Evolutionary conservation across 2,329 filamentous ascomycete genomes (phyloP), one percentile per base, ranked within the genome.

Genomic region (Xylaria sp.): DNA sequence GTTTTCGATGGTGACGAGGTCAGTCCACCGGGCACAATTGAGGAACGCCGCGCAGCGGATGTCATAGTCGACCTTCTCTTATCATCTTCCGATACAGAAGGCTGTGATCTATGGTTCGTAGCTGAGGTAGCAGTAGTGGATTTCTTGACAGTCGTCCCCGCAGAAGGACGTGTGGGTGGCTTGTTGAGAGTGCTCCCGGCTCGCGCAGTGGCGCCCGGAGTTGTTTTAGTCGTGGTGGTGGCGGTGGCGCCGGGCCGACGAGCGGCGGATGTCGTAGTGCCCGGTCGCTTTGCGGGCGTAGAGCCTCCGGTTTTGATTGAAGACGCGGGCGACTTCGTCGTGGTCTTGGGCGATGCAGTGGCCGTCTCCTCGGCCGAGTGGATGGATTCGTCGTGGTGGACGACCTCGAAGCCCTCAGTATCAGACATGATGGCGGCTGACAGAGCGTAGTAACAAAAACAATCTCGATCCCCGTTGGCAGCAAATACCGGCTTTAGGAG

Each of bases 71-170:
- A 75, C 73, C 80, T 84, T 77, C 81, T 84, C 68, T 75, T 76
- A 65, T 86, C 84, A 71, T 85, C 84, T 67, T 85, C 84, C 62
- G 83, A 84, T 57, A 81, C 80, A 66, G 84, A 85, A 59, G 83
- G 79, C n/a, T 81, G 82, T 53, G 82, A 81, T 69, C 78, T 80
- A 74, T 85, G 84, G 68, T 75, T 80, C 44, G 80, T 73, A n/a
- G 77, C 72, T 3, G 82, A 77, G 39, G 80, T 76, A 72, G 51
- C 78, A 72, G 38, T 77, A 73, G 67, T 77, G 73, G 69, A 77
- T 72, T 69, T 75, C 59, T 78, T 79, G 45, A 79, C 73, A 27
- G 78, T 70, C n/a, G 75, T 71, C 20, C 77, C 77, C 1, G 76
- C 72, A n/a, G 82, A 78, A 47, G 84, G 81, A 2, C 84, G 83